Conservation (phyloP, 352 stramenopile species). For the Plasmopara halstedii region DNA sequence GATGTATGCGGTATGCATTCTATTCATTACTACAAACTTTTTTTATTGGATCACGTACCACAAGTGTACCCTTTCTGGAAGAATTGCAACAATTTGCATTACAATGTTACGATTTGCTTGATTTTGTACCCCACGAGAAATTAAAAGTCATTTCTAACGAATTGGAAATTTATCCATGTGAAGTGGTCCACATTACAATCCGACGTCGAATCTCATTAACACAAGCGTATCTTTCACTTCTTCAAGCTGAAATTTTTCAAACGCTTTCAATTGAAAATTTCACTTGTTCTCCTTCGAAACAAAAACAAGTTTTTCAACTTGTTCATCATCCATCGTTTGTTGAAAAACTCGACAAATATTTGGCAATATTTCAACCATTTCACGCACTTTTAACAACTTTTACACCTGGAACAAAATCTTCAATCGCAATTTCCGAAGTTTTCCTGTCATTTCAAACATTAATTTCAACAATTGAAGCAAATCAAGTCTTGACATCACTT, state of each 20-base stretch:
- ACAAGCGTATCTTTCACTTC: slow-evolving; percentile 24
- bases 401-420: not conserved
- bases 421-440: slow-evolving; percentile 30
- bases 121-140: slow-evolving; percentile 12
- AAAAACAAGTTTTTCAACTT: too few relatives aligned
- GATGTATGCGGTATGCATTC: slow-evolving; percentile 26
- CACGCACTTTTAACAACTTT: slow-evolving; percentile 17
- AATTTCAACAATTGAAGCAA: slow-evolving; percentile 17
- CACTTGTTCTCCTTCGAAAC: too few relatives aligned
- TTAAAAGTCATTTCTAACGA: too few relatives aligned
- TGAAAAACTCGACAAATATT: slow-evolving; percentile 23
- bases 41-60: slow-evolving; percentile 15
- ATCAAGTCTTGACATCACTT: slow-evolving; percentile 8
- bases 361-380: slow-evolving; percentile 25
- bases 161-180: too few relatives aligned
- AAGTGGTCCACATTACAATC: slow-evolving; percentile 11
- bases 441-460: slow-evolving; percentile 21
- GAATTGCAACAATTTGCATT: slow-evolving; percentile 30
- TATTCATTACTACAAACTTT: slow-evolving; percentile 16
- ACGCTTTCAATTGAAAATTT: too few relatives aligned
- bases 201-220: slow-evolving; percentile 18
- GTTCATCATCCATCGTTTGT: slow-evolving; percentile 2
- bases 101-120: slow-evolving; percentile 27
- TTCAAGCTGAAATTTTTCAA: slow-evolving; percentile 24
- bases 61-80: slow-evolving; percentile 7